Evolutionary conservation across 1,139 yeast species (phyloP), one percentile per base, ranked within the genome.

Genomic region (Suhomyces taliae): DNA sequence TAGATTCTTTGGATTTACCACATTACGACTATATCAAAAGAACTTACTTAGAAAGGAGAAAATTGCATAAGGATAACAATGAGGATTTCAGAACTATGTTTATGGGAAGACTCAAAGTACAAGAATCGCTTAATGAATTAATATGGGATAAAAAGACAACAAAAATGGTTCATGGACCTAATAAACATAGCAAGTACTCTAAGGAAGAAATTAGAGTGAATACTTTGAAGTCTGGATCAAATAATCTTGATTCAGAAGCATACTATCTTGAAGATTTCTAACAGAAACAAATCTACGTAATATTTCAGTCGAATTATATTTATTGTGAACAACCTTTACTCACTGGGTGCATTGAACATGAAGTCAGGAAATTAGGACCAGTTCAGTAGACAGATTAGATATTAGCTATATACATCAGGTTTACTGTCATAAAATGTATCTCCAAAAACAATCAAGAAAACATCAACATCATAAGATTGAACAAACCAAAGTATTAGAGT

Each of bases 191-290:
- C 32, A 9, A 29, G 32, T 9, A 29, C 7, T 4, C 11, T 29
- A 9, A 29, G 9, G 48, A 47, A 11, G 40, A 45, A 29, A 19
- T 46, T 9, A 46, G 46, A 37, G 34, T 14, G 10, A 43, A 44
- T 29, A 47, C 49, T 1, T 19, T 52, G 15, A 40, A 27, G 10
- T 46, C 47, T 26, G 50, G 54, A 7, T 41, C 46, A 6, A 49
- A 46, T 33, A 35, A 29, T 9, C 40, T 52, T n/a, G 52, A 52
- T 15, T 44, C 49, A 6, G 37, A 46, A 11, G 43, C 44, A 7
- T 52, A 52, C 31, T 34, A 44, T 27, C 44, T 50, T 15, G 49
- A 48, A 9, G 49, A 50, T 34, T 52, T 35, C 36, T 42, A 35
- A 36, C 29, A 27, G n/a, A 12, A n/a, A 8, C 31, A 12, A 4